Conservation (phyloP, 1,284 basidiomycete species). For the Trichosporon inkin region DNA sequence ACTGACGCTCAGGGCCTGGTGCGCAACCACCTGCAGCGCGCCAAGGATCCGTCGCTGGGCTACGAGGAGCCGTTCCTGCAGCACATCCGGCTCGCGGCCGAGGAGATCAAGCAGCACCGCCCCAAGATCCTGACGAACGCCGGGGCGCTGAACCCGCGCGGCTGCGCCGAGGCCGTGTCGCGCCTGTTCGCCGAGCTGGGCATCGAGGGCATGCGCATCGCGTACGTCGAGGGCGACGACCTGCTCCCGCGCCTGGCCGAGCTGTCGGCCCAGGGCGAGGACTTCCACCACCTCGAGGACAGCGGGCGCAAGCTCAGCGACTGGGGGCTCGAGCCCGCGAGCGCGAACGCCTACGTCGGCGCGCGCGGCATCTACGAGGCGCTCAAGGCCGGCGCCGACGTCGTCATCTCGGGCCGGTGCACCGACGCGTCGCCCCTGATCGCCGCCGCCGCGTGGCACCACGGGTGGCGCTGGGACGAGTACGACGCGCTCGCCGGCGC, state of each 20-base stretch:
- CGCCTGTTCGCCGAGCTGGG: conserved; percentile 9
- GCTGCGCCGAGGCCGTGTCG: conserved; percentile 17
- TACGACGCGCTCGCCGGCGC: conserved; percentile 27
- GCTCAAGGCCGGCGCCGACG: conserved; percentile 28
- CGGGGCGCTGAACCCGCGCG: conserved; percentile 25
- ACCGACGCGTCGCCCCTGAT: conserved; percentile 30
- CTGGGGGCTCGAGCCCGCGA: conserved; percentile 19
- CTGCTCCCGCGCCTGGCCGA: conserved; percentile 14
- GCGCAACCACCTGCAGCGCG: conserved; percentile 21
- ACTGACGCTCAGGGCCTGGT: conserved; percentile 22
- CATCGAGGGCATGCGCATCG: conserved; percentile 9
- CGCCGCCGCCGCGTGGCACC: conserved; percentile 28
- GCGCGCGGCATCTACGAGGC: conserved; percentile 17
- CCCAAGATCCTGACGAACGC: conserved; percentile 27
- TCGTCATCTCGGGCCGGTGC: conserved; percentile 32
- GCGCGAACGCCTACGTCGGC: conserved; percentile 21
- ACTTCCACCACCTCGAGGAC: conserved; percentile 21
- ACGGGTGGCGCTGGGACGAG: conserved; percentile 25
- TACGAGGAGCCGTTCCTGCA: conserved; percentile 25
- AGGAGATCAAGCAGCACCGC: conserved; percentile 16
- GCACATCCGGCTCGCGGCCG: conserved; percentile 19
- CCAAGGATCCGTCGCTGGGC: conserved; percentile 19
- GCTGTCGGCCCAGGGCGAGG: conserved; percentile 16
- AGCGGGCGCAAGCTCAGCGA: conserved; percentile 1
- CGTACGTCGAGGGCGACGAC: conserved; percentile 23